These are phyloP conservation scores for Solidago caesia DNA, from an alignment of 129 eudicot species.

Conservation along the genomic window DNA sequence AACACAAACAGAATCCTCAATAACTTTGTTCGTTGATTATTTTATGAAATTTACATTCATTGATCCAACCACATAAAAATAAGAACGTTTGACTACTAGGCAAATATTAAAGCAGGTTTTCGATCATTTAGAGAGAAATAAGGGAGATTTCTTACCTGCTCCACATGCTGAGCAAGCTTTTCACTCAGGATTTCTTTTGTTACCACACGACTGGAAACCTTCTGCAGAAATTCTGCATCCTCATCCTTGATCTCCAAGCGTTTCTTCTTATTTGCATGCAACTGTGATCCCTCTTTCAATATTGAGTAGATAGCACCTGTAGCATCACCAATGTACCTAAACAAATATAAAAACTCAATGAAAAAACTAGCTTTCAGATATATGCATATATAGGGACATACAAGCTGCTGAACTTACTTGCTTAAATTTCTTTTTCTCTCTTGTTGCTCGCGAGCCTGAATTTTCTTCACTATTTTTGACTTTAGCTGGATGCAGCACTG, in stretches of 20 bases:
- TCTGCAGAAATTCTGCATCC: constrained; percentile 68
- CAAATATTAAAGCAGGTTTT: constrained; percentile 12
- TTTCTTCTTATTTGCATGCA: constrained; percentile 63
- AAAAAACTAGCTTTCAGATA: neutral
- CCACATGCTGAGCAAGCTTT: constrained; percentile 91
- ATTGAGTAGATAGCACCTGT: constrained; percentile 69
- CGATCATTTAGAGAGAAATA: neutral
- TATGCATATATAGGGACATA: neutral
- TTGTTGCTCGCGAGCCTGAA: constrained; percentile 99
- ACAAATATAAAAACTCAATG: neutral
- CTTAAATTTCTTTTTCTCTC: constrained; percentile 89
- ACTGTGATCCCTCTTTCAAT: constrained; percentile 56
- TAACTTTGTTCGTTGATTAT: neutral
- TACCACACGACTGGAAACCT: constrained; percentile 51
- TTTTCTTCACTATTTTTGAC: constrained; percentile 87
- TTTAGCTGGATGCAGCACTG: constrained; percentile 90
- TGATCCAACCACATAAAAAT: neutral
- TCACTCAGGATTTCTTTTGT: constrained; percentile 66
- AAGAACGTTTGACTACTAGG: neutral
- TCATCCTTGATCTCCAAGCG: constrained; percentile 43
- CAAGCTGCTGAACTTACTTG: constrained; percentile 47
- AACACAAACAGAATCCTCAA: neutral
- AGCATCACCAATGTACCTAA: constrained; percentile 83
- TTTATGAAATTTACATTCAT: neutral
- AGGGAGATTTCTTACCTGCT: constrained; percentile 54